These are phyloP conservation scores for Hibiscus mutabilis DNA, from an alignment of 345 rosid genomes.

Conservation along the genomic window DNA sequence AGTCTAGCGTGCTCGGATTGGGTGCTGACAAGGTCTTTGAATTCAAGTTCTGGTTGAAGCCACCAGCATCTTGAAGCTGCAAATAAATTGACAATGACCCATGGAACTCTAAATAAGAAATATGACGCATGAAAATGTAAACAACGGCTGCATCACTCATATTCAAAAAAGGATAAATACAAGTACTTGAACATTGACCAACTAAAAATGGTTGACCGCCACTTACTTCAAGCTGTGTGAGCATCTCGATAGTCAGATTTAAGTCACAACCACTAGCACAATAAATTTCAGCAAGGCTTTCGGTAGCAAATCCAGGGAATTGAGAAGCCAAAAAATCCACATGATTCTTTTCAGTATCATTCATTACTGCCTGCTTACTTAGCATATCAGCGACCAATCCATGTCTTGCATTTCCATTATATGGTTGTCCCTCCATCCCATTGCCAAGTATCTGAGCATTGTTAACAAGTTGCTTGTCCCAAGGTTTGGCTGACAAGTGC, in stretches of 20 bases:
- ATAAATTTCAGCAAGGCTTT: background rate
- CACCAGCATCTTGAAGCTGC: too few species aligned
- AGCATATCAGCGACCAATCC: background rate
- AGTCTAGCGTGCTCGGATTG: constrained; percentile 67
- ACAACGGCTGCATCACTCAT: too few species aligned
- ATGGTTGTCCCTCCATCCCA: background rate
- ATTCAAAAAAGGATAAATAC: too few species aligned
- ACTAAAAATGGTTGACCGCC: background rate
- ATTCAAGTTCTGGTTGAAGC: constrained; percentile 14
- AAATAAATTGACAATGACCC: too few species aligned
- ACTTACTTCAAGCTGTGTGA: background rate
- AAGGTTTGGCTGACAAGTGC: too few species aligned
- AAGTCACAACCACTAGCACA: background rate
- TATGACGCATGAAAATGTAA: too few species aligned
- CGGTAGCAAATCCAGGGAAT: background rate
- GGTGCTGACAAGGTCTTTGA: too few species aligned
- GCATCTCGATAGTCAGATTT: background rate
- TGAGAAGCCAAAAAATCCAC: background rate
- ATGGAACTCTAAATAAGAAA: too few species aligned
- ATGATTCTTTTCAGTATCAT: background rate
- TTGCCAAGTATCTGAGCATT: background rate
- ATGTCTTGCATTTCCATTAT: background rate
- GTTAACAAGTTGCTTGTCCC: background rate
- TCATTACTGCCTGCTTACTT: background rate
- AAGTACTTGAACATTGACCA: background rate